Base-by-base conservation (phyloP, 306 rosid species). In the Citrullus amarus region DNA sequence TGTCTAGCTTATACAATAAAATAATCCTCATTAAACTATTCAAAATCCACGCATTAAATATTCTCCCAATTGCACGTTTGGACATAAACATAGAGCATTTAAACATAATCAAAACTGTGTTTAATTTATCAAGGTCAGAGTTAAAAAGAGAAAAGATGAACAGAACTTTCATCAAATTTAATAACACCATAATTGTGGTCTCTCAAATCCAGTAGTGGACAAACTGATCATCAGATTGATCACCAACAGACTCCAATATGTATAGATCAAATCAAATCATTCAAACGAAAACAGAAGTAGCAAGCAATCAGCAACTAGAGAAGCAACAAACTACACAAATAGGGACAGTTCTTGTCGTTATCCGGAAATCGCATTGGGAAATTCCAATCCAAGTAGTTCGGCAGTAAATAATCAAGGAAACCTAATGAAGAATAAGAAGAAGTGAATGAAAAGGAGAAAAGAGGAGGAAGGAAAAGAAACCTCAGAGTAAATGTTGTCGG, bases 401-500 rank as follows among this genome's bases (percentile, higher is more conserved):
- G 16, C 66, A 5, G 8, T 25, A 28, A 25, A 28, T n/a, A 56
- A 18, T 18, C 4, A 7, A 28, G 0, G 32, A 61, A 61, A 14
- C 18, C 39, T 61, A 65, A n/a, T 44, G 18, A 1, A n/a, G 10
- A 55, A 55, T 20, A 55, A 55, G 12, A 56, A 56, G 17, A 50
- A 14, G 17, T 13, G 18, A 13, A 50, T 15, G 17, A 55, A 16
- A 6, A 9, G 12, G 20, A 71, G 53, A 17, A 3, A 30, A 3
- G 36, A 32, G 4, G 4, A 3, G 28, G 5, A 78, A 39, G 32
- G 0, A 72, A 3, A 59, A 46, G 60, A 28, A 72, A 93, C 99
- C 99, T 96, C 84, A 72, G 89, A 91, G 69, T 92, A 92, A 82
- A 92, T 89, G 78, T 87, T 91, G 54, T 96, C 97, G 71, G 99